A percentile compares a stretch with the other conserved stretches of the same genome.
phyloP scores from a whole-genome alignment of 345 rosid genomes.

The Pistacia atlantica region DNA sequence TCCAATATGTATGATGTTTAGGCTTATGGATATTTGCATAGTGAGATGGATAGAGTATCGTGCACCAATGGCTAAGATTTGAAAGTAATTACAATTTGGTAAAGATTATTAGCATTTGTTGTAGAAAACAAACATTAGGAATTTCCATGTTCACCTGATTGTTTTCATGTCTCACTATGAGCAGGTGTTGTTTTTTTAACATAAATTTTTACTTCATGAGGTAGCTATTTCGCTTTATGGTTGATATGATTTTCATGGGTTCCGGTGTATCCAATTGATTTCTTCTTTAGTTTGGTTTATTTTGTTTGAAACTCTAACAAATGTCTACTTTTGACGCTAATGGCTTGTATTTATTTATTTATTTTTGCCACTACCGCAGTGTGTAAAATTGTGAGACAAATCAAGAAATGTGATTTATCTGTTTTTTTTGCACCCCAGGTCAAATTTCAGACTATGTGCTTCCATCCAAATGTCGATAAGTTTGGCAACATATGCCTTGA shows the following conservation, averaged over 20 bases:
- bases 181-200: too few species aligned
- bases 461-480: conserved; percentile 72
- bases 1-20: too few species aligned
- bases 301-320: neutral
- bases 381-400: neutral
- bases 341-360: conserved; percentile 38
- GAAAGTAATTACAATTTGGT: too few species aligned
- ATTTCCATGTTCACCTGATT: too few species aligned
- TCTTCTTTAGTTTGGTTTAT: too few species aligned
- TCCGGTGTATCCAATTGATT: neutral
- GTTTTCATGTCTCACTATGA: too few species aligned
- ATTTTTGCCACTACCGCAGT: neutral
- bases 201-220: too few species aligned
- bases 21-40: neutral
- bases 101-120: too few species aligned
- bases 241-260: too few species aligned
- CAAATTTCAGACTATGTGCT: conserved; percentile 67
- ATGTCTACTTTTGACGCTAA: conserved; percentile 44
- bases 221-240: too few species aligned
- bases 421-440: conserved; percentile 43
- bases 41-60: neutral
- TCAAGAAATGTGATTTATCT: neutral
- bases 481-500: conserved; percentile 72
- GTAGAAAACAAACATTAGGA: too few species aligned
- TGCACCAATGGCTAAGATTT: neutral